Evolutionary conservation across 495 filamentous ascomycete genomes (phyloP).

Genomic region (Haplographium delicatum): DNA sequence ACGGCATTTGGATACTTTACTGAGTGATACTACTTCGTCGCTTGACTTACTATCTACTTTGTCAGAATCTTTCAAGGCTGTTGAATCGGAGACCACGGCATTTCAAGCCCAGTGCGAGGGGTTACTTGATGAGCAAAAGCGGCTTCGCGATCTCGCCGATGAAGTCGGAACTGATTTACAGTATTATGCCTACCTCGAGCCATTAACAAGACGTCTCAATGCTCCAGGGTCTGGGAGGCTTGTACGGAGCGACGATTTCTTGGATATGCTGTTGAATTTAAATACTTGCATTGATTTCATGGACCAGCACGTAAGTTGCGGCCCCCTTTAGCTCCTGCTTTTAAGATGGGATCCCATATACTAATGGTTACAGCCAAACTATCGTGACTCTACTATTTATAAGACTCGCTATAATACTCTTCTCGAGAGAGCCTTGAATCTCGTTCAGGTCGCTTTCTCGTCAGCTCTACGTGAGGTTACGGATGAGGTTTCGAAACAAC

Average conservation of each 20-base stretch:
- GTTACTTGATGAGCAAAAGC: slow-evolving; percentile 69
- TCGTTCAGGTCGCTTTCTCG: slow-evolving; percentile 47
- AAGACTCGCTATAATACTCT: slow-evolving; percentile 87
- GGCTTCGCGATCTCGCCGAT: slow-evolving; percentile 69
- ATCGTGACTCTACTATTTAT: slow-evolving; percentile 83
- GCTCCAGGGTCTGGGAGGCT: slow-evolving; percentile 82
- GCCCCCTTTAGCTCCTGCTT: neutral
- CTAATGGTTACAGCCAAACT: slow-evolving; percentile 54
- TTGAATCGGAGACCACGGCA: slow-evolving; percentile 83
- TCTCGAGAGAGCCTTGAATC: slow-evolving; percentile 48
- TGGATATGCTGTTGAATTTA: slow-evolving; percentile 76
- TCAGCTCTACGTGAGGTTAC: slow-evolving; percentile 52
- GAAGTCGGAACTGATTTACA: slow-evolving; percentile 79
- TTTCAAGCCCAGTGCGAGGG: slow-evolving; percentile 91
- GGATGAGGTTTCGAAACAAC: slow-evolving; percentile 62
- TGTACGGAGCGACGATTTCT: slow-evolving; percentile 75
- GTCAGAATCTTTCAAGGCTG: slow-evolving; percentile 75
- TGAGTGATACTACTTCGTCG: slow-evolving; percentile 66
- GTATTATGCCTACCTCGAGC: slow-evolving; percentile 89
- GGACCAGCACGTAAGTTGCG: slow-evolving; percentile 63
- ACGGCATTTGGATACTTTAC: slow-evolving; percentile 73
- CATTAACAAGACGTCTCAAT: slow-evolving; percentile 82
- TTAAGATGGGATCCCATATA: neutral
- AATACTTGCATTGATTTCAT: slow-evolving; percentile 90
- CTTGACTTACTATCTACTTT: slow-evolving; percentile 69